Evolutionary conservation across 1,284 basidiomycete genomes (phyloP).

Genomic region (Farysia itapuensis): DNA sequence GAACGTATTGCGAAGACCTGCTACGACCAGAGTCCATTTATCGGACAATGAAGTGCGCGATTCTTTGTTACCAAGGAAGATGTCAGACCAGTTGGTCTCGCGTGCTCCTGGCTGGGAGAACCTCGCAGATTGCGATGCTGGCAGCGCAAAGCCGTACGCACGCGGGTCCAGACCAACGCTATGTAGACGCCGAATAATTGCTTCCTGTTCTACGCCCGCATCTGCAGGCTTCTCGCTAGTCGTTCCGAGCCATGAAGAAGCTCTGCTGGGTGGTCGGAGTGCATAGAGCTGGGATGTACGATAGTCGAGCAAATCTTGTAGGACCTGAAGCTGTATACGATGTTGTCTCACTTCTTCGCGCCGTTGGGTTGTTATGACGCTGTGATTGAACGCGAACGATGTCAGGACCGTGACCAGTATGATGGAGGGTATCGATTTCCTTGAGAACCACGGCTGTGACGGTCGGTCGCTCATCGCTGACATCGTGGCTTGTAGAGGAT

Average conservation of each 20-base stretch:
- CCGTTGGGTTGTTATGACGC: conserved; percentile 20
- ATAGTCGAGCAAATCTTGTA: conserved; percentile 16
- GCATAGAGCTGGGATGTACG: conserved; percentile 3
- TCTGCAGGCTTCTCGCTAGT: background rate
- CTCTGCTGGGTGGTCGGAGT: background rate
- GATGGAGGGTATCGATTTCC: conserved; percentile 11
- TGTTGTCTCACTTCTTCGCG: conserved; percentile 5
- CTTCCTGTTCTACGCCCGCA: background rate
- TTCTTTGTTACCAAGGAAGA: conserved; percentile 19
- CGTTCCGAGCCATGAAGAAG: too few species aligned
- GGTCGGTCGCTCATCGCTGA: too few species aligned
- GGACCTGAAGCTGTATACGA: conserved; percentile 7
- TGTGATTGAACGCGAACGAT: conserved; percentile 36
- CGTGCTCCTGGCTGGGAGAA: conserved; percentile 2
- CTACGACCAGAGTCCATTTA: conserved; percentile 12
- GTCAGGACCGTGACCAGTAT: conserved; percentile 27
- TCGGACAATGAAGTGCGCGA: conserved; percentile 7
- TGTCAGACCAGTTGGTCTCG: conserved; percentile 24
- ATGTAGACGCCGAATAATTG: background rate
- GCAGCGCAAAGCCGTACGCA: background rate
- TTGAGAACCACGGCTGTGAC: too few species aligned
- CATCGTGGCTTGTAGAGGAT: too few species aligned
- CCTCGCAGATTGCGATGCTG: background rate
- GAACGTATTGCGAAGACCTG: conserved; percentile 14
- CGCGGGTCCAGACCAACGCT: background rate